phyloP scores from a whole-genome alignment of 2,329 filamentous ascomycete species.

The Passalora sequoiae region DNA sequence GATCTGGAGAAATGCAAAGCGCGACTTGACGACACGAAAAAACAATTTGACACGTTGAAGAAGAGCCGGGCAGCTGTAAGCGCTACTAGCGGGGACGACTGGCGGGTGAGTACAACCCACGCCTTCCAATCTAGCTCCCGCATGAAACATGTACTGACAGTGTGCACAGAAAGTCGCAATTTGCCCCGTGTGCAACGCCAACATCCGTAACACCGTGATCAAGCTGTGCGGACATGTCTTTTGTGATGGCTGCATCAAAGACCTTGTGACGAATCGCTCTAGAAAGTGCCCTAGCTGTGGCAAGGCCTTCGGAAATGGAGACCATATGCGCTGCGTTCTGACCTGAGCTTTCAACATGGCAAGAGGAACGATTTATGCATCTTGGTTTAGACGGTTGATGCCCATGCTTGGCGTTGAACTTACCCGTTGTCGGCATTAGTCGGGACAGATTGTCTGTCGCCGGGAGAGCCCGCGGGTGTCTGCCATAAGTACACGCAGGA shows the following conservation, averaged over 20 bases:
- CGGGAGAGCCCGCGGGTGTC: too few relatives aligned
- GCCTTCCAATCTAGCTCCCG: neutral
- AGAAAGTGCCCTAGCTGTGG: conserved; percentile 94
- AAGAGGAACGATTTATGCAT: neutral
- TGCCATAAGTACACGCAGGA: too few relatives aligned
- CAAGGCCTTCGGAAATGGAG: conserved; percentile 82
- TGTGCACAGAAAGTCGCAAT: conserved; percentile 62
- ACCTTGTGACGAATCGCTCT: conserved; percentile 81
- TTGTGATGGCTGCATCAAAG: conserved; percentile 84
- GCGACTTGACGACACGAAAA: conserved; percentile 70
- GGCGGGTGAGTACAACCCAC: conserved; percentile 75
- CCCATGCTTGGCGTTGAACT: too few relatives aligned
- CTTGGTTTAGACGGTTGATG: too few relatives aligned
- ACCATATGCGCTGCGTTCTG: conserved; percentile 63
- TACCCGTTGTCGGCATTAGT: too few relatives aligned
- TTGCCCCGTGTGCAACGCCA: conserved; percentile 86
- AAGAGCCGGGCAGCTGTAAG: conserved; percentile 62
- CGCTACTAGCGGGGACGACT: conserved; percentile 75
- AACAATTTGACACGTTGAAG: conserved; percentile 82
- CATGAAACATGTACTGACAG: neutral
- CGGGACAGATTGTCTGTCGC: too few relatives aligned
- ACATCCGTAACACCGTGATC: conserved; percentile 90
- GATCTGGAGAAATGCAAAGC: conserved; percentile 77
- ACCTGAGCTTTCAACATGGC: conserved; percentile 18
- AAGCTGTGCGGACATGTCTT: conserved; percentile 95